phyloP scores from a whole-genome alignment of 176 grass and related monocot genomes.

The Avena eriantha region DNA sequence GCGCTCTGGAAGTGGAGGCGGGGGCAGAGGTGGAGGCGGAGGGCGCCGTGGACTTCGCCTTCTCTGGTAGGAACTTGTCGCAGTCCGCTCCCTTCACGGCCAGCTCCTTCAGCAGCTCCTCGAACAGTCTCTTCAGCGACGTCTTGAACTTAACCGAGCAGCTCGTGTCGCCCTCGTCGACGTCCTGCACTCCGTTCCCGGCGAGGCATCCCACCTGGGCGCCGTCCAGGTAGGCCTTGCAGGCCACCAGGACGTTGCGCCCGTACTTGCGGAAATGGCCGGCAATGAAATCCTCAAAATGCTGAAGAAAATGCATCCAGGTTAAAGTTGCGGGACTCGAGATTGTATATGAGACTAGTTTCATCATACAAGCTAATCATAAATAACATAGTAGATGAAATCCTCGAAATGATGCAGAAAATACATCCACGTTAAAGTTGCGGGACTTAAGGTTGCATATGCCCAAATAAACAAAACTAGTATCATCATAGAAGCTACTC shows the following conservation, averaged over 20 bases:
- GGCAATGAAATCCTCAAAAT: constrained; percentile 78
- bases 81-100: constrained; percentile 65
- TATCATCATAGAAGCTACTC: not conserved
- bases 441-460: not conserved
- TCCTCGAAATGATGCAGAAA: no score
- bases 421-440: not conserved
- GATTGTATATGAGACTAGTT: not conserved
- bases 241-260: constrained; percentile 68
- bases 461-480: not conserved
- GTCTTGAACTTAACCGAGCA: constrained; percentile 71
- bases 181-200: constrained; percentile 74
- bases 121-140: constrained; percentile 58
- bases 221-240: constrained; percentile 77
- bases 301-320: constrained; percentile 43
- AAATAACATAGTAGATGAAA: no score
- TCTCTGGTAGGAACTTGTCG: constrained; percentile 53
- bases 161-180: constrained; percentile 77
- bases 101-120: constrained; percentile 74
- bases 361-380: not conserved
- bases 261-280: constrained; percentile 78
- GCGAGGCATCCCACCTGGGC: constrained; percentile 81
- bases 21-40: not conserved
- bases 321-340: not conserved
- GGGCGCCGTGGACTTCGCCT: not conserved
- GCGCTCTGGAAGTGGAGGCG: constrained; percentile 6